Evolutionary conservation across 2,329 filamentous ascomycete species (phyloP).

Genomic region (Venturia carpophila): DNA sequence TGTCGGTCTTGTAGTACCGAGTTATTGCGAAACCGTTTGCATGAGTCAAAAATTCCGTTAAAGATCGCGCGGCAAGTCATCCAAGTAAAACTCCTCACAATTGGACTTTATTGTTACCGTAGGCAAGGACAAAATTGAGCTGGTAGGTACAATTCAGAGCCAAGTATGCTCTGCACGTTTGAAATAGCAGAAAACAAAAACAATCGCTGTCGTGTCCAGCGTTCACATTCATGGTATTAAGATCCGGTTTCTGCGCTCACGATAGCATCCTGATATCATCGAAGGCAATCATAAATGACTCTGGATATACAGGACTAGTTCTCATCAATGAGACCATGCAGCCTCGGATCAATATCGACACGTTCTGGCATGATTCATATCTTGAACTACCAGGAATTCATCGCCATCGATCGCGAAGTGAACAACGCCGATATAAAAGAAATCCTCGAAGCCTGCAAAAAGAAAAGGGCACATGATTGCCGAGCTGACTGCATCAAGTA

Average conservation of each 20-base stretch:
- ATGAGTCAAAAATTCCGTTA: not conserved
- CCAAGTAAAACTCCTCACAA: too few relatives aligned
- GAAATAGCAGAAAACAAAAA: not conserved
- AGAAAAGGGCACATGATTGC: not conserved
- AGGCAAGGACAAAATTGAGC: not conserved
- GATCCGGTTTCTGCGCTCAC: not conserved
- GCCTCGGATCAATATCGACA: not conserved
- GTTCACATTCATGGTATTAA: not conserved
- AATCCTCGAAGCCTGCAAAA: not conserved
- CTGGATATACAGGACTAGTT: not conserved
- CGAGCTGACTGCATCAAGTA: not conserved
- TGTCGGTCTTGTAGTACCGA: not conserved
- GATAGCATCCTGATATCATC: not conserved
- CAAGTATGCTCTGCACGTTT: not conserved
- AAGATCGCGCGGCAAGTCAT: not conserved
- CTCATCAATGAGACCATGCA: not conserved
- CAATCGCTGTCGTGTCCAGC: not conserved
- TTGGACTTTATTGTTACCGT: too few relatives aligned
- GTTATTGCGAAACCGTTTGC: not conserved
- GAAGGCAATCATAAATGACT: not conserved
- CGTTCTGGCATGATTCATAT: not conserved
- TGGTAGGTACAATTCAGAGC: not conserved
- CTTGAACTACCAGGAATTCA: not conserved
- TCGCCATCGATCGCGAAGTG: not conserved
- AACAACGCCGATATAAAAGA: not conserved